A percentile compares a stretch with the other conserved stretches of the same genome.
Conservation (phyloP, 1,139 yeast genomes). For the Yamadazyma friedrichii region DNA sequence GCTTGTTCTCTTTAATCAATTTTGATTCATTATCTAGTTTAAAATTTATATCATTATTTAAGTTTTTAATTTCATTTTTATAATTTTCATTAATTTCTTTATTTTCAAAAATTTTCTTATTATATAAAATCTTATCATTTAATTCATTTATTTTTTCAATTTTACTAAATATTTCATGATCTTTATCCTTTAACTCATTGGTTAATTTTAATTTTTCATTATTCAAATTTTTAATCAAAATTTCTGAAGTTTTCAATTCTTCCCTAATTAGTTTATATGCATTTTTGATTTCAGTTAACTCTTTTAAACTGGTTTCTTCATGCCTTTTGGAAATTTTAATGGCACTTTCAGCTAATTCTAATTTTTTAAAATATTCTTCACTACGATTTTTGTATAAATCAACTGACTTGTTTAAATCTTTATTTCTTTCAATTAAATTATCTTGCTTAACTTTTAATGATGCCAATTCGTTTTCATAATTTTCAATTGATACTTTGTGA, state of each 20-base stretch:
- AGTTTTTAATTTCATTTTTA: conserved; percentile 55
- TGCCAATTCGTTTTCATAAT: conserved; percentile 44
- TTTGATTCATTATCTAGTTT: conserved; percentile 64
- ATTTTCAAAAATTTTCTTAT: conserved; percentile 48
- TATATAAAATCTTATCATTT: conserved; percentile 55
- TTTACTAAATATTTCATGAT: conserved; percentile 53
- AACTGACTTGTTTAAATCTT: conserved; percentile 52
- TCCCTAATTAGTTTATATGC: conserved; percentile 54
- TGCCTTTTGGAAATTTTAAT: conserved; percentile 61
- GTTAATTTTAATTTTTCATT: conserved; percentile 55
- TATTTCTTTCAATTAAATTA: conserved; percentile 47
- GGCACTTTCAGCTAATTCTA: conserved; percentile 79
- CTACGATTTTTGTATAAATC: conserved; percentile 70
- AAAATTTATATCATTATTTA: conserved; percentile 57
- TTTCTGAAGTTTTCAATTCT: conserved; percentile 61
- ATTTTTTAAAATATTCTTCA: conserved; percentile 69
- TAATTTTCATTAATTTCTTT: conserved; percentile 42
- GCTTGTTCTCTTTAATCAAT: conserved; percentile 62
- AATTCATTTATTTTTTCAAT: conserved; percentile 41
- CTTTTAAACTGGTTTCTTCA: conserved; percentile 55
- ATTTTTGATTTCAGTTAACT: conserved; percentile 54
- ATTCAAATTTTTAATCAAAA: conserved; percentile 55
- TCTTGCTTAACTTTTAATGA: conserved; percentile 51
- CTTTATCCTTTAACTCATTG: conserved; percentile 57
- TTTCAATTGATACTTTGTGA: conserved; percentile 35